A percentile compares a stretch with the other conserved stretches of the same genome.
These are phyloP conservation scores for Filosporella fistucella DNA, from an alignment of 495 filamentous ascomycete species.

Conservation along the genomic window DNA sequence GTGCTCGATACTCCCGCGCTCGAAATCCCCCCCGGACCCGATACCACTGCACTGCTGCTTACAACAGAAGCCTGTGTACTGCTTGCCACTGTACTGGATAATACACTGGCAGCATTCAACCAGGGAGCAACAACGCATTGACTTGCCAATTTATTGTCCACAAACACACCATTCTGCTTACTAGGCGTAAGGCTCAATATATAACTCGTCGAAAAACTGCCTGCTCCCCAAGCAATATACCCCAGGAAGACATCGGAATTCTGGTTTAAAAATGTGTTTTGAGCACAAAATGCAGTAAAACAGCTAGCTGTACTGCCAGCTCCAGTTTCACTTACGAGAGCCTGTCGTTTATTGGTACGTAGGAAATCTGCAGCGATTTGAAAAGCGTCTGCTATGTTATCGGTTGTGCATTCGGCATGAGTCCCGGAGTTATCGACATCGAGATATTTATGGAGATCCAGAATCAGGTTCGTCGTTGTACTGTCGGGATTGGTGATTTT, in stretches of 20 bases:
- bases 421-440: slow-evolving; percentile 53
- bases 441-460: slow-evolving; percentile 55
- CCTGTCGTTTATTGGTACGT: slow-evolving; percentile 42
- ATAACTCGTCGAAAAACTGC: slow-evolving; percentile 40
- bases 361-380: slow-evolving; percentile 41
- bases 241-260: slow-evolving; percentile 50
- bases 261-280: slow-evolving; percentile 33
- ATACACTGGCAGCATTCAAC: background rate
- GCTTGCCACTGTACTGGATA: background rate
- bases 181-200: slow-evolving; percentile 40
- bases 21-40: background rate
- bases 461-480: slow-evolving; percentile 43
- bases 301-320: slow-evolving; percentile 35
- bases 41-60: background rate
- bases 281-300: slow-evolving; percentile 20
- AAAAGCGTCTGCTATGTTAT: slow-evolving; percentile 46
- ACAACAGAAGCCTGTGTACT: background rate
- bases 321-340: slow-evolving; percentile 50
- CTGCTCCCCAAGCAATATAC: slow-evolving; percentile 44
- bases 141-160: background rate
- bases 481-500: slow-evolving; percentile 52
- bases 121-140: slow-evolving; percentile 11
- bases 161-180: slow-evolving; percentile 24
- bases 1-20: background rate
- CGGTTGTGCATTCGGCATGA: slow-evolving; percentile 43